Evolutionary conservation across 805 yeast species (phyloP), one percentile per base, ranked within the genome.

Genomic region (Kazachstania psychrophila): DNA sequence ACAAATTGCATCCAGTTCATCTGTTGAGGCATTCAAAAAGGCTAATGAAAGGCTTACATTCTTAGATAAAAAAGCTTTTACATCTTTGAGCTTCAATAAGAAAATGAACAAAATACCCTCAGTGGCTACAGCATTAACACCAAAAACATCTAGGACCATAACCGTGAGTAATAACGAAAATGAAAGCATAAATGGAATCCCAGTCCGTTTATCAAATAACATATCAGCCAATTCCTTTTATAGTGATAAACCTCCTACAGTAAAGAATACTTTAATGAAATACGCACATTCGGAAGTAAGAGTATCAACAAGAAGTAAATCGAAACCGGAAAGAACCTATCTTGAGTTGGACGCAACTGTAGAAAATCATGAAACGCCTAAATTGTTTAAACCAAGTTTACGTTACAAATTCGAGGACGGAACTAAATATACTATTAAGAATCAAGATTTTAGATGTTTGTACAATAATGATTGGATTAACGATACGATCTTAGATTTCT

Each of bases 401-500:
- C 65, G 63, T 23, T 68, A 72, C 44, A 61, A 60, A 13, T 77
- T 86, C 48, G 54, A 60, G 18, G 79, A 77, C 46, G 71, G 70
- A 5, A 68, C 73, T 28, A 56, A 61, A 1, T 70, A 82, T 44
- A 69, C 70, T 4, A 70, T 89, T 7, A 68, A 77, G 1, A 70
- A 74, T 41, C 68, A 73, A 26, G 98, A 92, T 53, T 85, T 82
- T 56, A 74, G 73, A 43, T 81, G 96, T 31, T 66, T 89, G 8
- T 77, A 78, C 51, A 79, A 80, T 40, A 77, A 78, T 32, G 84
- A 82, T 43, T 89, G 95, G 88, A 73, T 92, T 33, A 89, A 92
- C 61, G 98, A 92, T 52, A 73, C 81, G 0, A 65, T 92, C 34
- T 79, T 92, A 38, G 95, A 86, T 56, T 89, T 89, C 54, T 87